Base-by-base conservation (phyloP, 1,284 basidiomycete species). In the Cryptococcus jaspeensis region DNA sequence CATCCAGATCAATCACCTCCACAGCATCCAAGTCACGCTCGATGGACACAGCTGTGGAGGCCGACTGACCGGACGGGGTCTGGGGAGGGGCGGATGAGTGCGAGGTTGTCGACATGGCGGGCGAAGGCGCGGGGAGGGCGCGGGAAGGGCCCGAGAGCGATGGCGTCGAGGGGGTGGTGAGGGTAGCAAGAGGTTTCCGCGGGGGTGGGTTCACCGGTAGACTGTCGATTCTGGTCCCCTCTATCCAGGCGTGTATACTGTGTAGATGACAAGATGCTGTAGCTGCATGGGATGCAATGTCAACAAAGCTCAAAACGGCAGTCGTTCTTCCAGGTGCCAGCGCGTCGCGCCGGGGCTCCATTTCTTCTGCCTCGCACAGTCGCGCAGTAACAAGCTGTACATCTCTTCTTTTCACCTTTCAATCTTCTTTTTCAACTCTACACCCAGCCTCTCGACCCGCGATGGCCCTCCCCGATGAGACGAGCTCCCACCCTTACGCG, bases 11-110 rank as follows among this genome's bases (percentile, higher is more conserved):
- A 6, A 52, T 41, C 46, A 50, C 55, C 8, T 56, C 43, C 7
- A n/a, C 9, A 12, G 36, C 3, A n/a, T 63, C 64, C 32, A 65
- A 64, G 48, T 63, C 62, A 20, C 58, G 40, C 39, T 66, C 65
- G 38, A 50, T 58, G 20, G 60, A 56, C 20, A 40, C 47, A 7
- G 38, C 38, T 13, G 57, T 59, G 36, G 55, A 53, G 23, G 52
- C 49, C 2, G 58, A 60, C 43, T 48, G 18, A 11, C 56, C 56
- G 15, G 60, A 61, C 28, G 61, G 59, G 4, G 59, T 60, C 7
- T 47, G 61, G 2, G 55, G 58, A 22, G 60, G 47, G 43, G 53
- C 40, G 15, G 54, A 51, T 9, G 45, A 35, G 11, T 32, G 20
- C 9, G 57, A 59, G 13, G 51, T 49, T 32, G 38, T 37, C 15